These are phyloP conservation scores for Saccharum spontaneum DNA, from an alignment of 176 grass and related monocot species.

Conservation along the genomic window DNA sequence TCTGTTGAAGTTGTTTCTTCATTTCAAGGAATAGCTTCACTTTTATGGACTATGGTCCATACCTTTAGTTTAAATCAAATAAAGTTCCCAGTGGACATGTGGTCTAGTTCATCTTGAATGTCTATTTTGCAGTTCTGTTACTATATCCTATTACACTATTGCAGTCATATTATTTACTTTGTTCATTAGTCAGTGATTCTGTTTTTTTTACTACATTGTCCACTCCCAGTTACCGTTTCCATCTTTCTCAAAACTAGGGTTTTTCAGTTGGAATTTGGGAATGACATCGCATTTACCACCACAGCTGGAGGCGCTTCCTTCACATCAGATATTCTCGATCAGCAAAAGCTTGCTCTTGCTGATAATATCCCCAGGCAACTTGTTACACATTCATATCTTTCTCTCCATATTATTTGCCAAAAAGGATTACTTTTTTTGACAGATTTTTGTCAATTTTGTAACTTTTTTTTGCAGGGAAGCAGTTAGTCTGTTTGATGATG, in stretches of 20 bases:
- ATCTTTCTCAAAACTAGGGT: constrained; percentile 43
- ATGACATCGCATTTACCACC: constrained; percentile 48
- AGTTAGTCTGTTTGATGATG: constrained; percentile 54
- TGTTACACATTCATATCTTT: constrained; percentile 6
- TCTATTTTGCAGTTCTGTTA: not conserved
- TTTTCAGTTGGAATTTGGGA: constrained; percentile 62
- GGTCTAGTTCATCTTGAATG: constrained; percentile 24
- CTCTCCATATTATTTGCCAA: constrained; percentile 6
- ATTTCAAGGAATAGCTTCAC: not conserved
- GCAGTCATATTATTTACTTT: not conserved
- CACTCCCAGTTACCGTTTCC: constrained; percentile 18
- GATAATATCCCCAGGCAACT: constrained; percentile 62
- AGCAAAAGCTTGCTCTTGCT: constrained; percentile 62
- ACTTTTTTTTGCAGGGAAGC: constrained; percentile 43
- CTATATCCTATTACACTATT: not conserved
- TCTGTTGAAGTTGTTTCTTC: not conserved
- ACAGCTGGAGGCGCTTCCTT: constrained; percentile 47
- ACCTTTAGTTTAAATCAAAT: not conserved
- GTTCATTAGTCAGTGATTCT: constrained; percentile 4
- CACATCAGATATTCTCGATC: constrained; percentile 49
- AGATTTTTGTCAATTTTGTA: not conserved
- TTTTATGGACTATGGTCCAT: not conserved
- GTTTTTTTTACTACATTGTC: not conserved
- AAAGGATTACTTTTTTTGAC: not conserved
- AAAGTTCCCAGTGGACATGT: not conserved